phyloP scores from a whole-genome alignment of 805 yeast species.

The Priceomyces haplophilus region DNA sequence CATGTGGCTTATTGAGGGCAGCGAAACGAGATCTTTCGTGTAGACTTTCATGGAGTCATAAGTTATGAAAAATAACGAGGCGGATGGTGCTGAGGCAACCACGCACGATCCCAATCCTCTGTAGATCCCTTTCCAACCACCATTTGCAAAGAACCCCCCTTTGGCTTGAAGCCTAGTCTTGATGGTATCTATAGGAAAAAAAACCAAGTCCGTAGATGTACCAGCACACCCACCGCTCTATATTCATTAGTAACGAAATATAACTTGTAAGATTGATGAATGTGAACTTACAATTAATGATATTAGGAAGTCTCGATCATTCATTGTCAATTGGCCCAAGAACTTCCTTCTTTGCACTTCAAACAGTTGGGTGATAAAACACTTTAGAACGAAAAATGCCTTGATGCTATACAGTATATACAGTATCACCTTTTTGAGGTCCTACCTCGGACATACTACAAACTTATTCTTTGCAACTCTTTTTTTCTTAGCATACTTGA shows the following conservation, averaged over 20 bases:
- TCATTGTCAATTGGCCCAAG: constrained; percentile 17
- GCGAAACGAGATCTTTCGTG: constrained; percentile 29
- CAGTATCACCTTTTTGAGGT: background rate
- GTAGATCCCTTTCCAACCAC: constrained; percentile 90
- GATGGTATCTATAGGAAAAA: constrained; percentile 94
- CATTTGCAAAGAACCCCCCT: constrained; percentile 90
- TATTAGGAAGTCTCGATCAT: constrained; percentile 25
- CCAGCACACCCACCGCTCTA: constrained; percentile 94
- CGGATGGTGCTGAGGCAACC: constrained; percentile 87
- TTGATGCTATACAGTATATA: constrained; percentile 1
- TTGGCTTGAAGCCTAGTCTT: constrained; percentile 93
- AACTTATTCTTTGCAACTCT: constrained; percentile 29
- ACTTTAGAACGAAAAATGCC: background rate
- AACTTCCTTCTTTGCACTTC: background rate
- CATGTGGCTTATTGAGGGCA: constrained; percentile 65
- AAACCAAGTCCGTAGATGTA: constrained; percentile 88
- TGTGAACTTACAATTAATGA: constrained; percentile 31
- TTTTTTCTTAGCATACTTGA: constrained; percentile 38
- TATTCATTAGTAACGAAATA: constrained; percentile 10
- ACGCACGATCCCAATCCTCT: constrained; percentile 91
- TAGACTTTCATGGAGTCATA: constrained; percentile 70
- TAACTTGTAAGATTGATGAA: background rate
- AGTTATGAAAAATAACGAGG: constrained; percentile 54
- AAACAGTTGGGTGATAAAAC: background rate
- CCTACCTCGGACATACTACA: constrained; percentile 25